These are phyloP conservation scores for Picea sitchensis DNA, from an alignment of 75 land plant species.

Conservation along the genomic window DNA sequence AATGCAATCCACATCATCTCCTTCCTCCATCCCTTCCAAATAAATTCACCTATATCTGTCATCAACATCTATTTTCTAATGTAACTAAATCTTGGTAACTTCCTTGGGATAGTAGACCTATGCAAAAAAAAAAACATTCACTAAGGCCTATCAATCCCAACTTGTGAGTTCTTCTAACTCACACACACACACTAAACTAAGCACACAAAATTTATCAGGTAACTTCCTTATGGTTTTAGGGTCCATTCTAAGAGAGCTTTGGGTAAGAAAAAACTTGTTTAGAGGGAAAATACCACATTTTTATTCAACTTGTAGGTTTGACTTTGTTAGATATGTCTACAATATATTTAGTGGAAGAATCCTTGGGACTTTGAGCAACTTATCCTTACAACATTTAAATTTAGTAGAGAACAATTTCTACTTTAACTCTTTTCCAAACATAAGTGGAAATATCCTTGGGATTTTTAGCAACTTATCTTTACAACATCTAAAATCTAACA, in stretches of 20 bases:
- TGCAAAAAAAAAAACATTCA: conserved; percentile 60
- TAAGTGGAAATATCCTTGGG: conserved; percentile 6
- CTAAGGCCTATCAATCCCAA: conserved; percentile 45
- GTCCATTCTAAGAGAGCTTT: not conserved
- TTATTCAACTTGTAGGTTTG: conserved; percentile 30
- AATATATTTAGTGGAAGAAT: conserved; percentile 43
- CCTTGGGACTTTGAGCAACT: no score
- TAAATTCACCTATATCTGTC: not conserved
- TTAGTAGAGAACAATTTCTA: no score
- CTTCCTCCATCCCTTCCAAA: no score
- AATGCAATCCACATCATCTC: no score
- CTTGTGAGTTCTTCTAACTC: not conserved
- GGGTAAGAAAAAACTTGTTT: conserved; percentile 15
- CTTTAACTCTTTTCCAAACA: no score
- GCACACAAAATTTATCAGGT: not conserved
- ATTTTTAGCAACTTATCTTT: conserved; percentile 26
- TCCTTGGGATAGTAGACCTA: conserved; percentile 39
- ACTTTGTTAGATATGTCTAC: conserved; percentile 45
- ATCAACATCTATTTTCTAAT: conserved; percentile 18
- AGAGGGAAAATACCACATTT: conserved; percentile 18
- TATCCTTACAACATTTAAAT: no score
- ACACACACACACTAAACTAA: not conserved
- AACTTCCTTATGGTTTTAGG: not conserved
- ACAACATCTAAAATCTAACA: conserved; percentile 55
- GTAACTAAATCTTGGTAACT: not conserved